phyloP scores from a whole-genome alignment of 2,329 filamentous ascomycete species.

The Thelonectria blattea region DNA sequence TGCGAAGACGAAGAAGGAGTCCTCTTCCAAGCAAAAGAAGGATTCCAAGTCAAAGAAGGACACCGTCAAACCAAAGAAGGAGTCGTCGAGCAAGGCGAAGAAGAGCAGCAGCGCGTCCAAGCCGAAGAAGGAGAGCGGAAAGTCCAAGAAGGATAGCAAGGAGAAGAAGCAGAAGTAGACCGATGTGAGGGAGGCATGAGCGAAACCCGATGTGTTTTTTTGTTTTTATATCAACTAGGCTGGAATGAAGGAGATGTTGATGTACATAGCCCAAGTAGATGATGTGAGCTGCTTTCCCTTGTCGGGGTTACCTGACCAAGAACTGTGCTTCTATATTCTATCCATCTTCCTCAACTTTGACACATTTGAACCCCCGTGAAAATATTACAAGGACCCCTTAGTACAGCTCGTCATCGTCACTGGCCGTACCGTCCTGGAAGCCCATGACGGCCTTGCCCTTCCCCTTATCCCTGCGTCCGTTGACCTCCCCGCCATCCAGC shows the following conservation, averaged over 20 bases:
- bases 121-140: background rate
- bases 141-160: constrained; percentile 20
- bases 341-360: constrained; percentile 15
- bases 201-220: constrained; percentile 1
- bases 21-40: constrained; percentile 1
- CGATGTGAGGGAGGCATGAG: constrained; percentile 7
- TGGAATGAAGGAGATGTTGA: constrained; percentile 12
- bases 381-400: constrained; percentile 32
- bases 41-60: background rate
- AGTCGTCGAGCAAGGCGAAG: constrained; percentile 10
- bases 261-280: constrained; percentile 19
- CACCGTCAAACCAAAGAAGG: constrained; percentile 21
- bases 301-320: constrained; percentile 24
- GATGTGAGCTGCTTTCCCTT: constrained; percentile 22
- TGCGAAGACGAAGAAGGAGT: constrained; percentile 24
- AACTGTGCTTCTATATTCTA: constrained; percentile 15
- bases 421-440: constrained; percentile 60
- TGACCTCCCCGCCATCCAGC: constrained; percentile 39
- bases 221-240: constrained; percentile 15
- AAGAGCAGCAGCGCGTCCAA: background rate
- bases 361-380: background rate
- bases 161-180: constrained; percentile 24
- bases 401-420: constrained; percentile 64
- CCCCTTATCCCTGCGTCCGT: constrained; percentile 50
- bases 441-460: constrained; percentile 62